These are phyloP conservation scores for Alternaria postmessia DNA, from an alignment of 2,329 filamentous ascomycete genomes.

Conservation along the genomic window DNA sequence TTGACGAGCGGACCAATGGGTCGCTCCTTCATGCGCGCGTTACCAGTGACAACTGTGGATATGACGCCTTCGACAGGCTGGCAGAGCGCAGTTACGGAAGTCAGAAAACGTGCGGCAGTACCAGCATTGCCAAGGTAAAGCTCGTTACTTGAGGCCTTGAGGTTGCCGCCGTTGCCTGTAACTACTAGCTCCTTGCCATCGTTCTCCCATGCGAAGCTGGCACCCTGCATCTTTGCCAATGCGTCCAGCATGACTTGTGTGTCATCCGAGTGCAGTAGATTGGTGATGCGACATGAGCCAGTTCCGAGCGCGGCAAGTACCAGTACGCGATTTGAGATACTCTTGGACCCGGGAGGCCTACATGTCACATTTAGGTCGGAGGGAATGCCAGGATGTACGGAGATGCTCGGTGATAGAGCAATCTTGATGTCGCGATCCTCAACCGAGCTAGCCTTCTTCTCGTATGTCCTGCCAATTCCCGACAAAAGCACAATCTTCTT, in stretches of 20 bases:
- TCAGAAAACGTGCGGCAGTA: constrained; percentile 93
- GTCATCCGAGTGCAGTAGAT: constrained; percentile 94
- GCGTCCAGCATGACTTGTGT: constrained; percentile 97
- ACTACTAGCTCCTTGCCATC: constrained; percentile 91
- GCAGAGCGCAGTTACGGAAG: constrained; percentile 87
- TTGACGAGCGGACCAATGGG: constrained; percentile 94
- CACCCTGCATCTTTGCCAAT: constrained; percentile 83
- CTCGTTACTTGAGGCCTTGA: constrained; percentile 77
- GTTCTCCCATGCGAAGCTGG: constrained; percentile 92
- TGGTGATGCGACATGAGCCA: constrained; percentile 87
- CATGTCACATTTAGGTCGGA: constrained; percentile 73
- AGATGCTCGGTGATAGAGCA: constrained; percentile 80
- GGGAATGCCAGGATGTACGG: constrained; percentile 76
- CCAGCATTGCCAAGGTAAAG: constrained; percentile 97
- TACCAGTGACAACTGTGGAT: constrained; percentile 87
- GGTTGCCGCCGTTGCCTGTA: constrained; percentile 85
- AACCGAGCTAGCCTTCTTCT: constrained; percentile 89
- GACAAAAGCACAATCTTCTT: constrained; percentile 96
- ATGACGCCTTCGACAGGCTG: constrained; percentile 66
- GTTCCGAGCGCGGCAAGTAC: constrained; percentile 90
- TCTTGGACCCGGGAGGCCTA: constrained; percentile 93
- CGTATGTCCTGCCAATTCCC: constrained; percentile 85
- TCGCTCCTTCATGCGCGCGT: constrained; percentile 93
- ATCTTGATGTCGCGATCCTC: constrained; percentile 83
- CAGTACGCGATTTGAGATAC: constrained; percentile 93